Evolutionary conservation across 345 rosid genomes (phyloP), one percentile per base, ranked within the genome.

Genomic region (Pistacia vera): DNA sequence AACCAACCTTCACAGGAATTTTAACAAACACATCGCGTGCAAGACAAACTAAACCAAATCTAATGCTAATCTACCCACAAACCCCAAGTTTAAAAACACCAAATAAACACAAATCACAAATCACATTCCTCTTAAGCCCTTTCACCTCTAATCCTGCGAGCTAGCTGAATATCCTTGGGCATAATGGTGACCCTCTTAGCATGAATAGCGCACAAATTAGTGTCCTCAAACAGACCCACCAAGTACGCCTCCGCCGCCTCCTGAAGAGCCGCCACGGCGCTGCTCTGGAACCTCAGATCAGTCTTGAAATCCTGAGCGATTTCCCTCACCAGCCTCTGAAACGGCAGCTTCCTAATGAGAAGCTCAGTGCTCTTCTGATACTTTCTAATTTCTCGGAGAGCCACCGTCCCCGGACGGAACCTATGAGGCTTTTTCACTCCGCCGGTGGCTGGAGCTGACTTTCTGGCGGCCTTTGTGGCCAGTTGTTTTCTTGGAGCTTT

Each of bases 351-450:
- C n/a, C n/a, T n/a, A n/a, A n/a, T n/a, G n/a, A n/a, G n/a, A 36
- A 87, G 88, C 66, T 87, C 90, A 0, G 90, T 87, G 48, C 89
- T 87, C 76, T 87, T 85, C 79, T 87, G 90, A 65, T 88, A 88
- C 69, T 88, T 88, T 25, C 89, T 71, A 72, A 88, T 88, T 61
- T 88, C 91, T 1, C 91, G n/a, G n/a, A n/a, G n/a, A n/a, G n/a
- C n/a, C n/a, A n/a, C n/a, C n/a, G n/a, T n/a, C n/a, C n/a, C n/a
- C 0, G 91, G 89, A 68, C 91, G 83, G 78, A 88, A 88, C 66
- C 91, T 80, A 60, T 88, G 91, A 0, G 91, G 91, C 82, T 88
- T 88, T 80, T 88, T 88, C 18, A 88, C 91, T 18, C 91, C 91
- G 3, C 89, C 91, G 35, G 91, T 88, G 2, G 91, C 91, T 9